Evolutionary conservation across 73 alveolate genomes (phyloP).

Genomic region (Paramecium octaurelia): DNA sequence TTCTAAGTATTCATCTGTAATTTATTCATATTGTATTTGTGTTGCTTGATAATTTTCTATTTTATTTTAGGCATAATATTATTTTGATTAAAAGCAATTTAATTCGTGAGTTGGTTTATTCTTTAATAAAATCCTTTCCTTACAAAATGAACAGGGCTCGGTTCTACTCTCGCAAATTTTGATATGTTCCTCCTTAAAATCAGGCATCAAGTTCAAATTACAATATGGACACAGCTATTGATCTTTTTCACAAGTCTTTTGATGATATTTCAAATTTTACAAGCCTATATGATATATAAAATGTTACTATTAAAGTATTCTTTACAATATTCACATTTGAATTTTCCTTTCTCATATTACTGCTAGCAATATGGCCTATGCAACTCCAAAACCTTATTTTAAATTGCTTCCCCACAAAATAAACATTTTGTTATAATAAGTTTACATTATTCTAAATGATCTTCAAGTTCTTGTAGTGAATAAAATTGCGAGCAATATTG

Average conservation of each 20-base stretch:
- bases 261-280: background rate
- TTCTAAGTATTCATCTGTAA: background rate
- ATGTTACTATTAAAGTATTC: background rate
- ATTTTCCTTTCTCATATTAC: background rate
- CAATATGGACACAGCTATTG: background rate
- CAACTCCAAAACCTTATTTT: background rate
- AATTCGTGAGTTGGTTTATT: background rate
- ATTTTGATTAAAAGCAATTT: background rate
- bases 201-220: background rate
- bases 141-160: background rate
- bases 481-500: background rate
- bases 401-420: background rate
- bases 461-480: background rate
- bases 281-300: background rate
- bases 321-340: background rate
- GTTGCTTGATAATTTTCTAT: background rate
- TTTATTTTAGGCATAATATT: background rate
- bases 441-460: background rate
- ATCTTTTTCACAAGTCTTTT: background rate
- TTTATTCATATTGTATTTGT: background rate
- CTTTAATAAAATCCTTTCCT: background rate
- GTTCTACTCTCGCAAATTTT: background rate
- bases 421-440: background rate
- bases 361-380: background rate
- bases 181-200: background rate